Evolutionary conservation across 1,284 basidiomycete genomes (phyloP).

Genomic region (Leccinum angustisporum): DNA sequence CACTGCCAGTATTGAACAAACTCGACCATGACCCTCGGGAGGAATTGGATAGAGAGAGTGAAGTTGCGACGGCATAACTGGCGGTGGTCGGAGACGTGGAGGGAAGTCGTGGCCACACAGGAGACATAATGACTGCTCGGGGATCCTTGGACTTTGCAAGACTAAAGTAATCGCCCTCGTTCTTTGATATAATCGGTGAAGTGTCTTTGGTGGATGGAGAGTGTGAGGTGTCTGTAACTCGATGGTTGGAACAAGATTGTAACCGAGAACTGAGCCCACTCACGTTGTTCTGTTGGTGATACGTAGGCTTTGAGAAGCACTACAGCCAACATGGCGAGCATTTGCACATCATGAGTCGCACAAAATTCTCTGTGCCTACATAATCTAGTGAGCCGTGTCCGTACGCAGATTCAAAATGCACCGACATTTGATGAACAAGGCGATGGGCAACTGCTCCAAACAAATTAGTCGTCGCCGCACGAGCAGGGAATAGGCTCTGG

Average conservation of each 20-base stretch:
- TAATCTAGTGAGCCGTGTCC: constrained; percentile 11
- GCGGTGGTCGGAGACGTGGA: constrained; percentile 37
- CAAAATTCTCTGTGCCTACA: constrained; percentile 65
- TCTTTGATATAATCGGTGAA: constrained; percentile 20
- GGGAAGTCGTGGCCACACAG: constrained; percentile 36
- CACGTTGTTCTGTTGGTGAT: constrained; percentile 29
- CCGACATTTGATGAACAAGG: constrained; percentile 48
- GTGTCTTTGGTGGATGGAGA: constrained; percentile 22
- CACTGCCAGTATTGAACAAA: constrained; percentile 60
- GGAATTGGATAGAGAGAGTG: constrained; percentile 47
- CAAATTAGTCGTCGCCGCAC: constrained; percentile 18
- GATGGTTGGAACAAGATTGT: neutral
- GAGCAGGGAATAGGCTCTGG: constrained; percentile 47
- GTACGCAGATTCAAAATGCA: constrained; percentile 11
- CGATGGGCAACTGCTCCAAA: constrained; percentile 33
- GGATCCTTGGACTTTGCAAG: constrained; percentile 38
- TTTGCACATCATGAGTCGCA: constrained; percentile 72
- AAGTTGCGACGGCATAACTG: constrained; percentile 34
- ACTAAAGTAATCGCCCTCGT: constrained; percentile 49
- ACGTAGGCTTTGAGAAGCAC: constrained; percentile 54
- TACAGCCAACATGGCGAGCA: constrained; percentile 76
- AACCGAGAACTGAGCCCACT: constrained; percentile 3
- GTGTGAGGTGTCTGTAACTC: constrained; percentile 3
- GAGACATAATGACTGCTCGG: constrained; percentile 30
- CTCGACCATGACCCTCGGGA: constrained; percentile 77